Percentiles rank a stretch among this genome's conserved stretches.
Conservation (phyloP, 2,329 filamentous ascomycete genomes). For the Talaromyces sp. region DNA sequence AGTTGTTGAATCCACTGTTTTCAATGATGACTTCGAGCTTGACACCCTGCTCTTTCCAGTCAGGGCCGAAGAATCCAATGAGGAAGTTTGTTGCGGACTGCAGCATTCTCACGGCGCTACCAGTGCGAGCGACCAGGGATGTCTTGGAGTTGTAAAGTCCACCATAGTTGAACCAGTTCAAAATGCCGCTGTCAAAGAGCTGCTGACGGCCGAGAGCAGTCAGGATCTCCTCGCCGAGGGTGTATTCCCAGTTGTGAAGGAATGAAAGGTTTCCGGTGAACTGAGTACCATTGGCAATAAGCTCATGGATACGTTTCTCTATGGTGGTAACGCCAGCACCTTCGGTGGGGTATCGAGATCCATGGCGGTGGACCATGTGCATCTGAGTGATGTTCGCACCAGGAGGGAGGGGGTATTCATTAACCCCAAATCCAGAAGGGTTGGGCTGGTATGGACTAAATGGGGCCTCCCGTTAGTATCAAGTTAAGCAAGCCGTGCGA, state of each 20-base stretch:
- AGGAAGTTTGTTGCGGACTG: constrained; percentile 4
- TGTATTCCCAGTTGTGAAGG: not conserved
- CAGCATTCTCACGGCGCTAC: constrained; percentile 1
- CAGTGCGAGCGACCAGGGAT: constrained; percentile 2
- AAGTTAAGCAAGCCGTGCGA: too few relatives aligned
- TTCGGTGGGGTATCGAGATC: not conserved
- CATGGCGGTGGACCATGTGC: constrained; percentile 7
- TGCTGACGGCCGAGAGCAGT: constrained; percentile 5
- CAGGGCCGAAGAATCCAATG: constrained; percentile 2
- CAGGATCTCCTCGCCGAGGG: not conserved
- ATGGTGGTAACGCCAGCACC: not conserved
- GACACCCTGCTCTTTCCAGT: constrained; percentile 3
- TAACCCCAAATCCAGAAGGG: constrained; percentile 2
- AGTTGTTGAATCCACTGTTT: constrained; percentile 1
- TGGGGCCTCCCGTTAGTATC: not conserved
- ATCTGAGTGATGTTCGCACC: constrained; percentile 4
- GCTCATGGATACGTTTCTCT: not conserved
- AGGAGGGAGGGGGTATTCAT: constrained; percentile 1
- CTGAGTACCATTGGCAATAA: not conserved
- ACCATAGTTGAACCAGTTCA: constrained; percentile 5
- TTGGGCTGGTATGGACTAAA: too few relatives aligned
- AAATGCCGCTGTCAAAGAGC: constrained; percentile 5
- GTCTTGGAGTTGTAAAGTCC: not conserved
- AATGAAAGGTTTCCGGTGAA: constrained; percentile 1
- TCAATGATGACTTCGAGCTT: not conserved